A percentile compares a stretch with the other conserved stretches of the same genome.
Evolutionary conservation across 2,329 filamentous ascomycete genomes (phyloP).

Genomic region (Clonostachys chloroleuca): DNA sequence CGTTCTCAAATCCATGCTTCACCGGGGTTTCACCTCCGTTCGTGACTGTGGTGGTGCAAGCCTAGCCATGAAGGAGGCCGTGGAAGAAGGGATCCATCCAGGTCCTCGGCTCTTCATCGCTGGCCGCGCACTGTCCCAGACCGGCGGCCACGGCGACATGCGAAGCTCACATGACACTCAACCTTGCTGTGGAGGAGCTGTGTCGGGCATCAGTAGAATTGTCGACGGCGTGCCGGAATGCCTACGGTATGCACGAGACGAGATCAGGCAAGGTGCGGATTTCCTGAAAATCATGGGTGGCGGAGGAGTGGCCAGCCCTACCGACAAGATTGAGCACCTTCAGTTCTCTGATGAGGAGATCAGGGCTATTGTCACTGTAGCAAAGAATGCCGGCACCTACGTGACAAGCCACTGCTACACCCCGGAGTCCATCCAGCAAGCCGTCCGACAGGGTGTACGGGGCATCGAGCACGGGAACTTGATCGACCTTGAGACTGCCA

Average conservation of each 20-base stretch:
- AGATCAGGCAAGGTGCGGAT: conserved; percentile 50
- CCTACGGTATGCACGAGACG: conserved; percentile 43
- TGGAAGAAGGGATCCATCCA: conserved; percentile 48
- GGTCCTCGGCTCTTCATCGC: conserved; percentile 53
- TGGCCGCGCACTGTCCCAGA: conserved; percentile 48
- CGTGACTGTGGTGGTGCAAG: conserved; percentile 55
- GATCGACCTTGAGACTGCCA: conserved; percentile 34
- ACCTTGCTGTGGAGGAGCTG: conserved; percentile 34
- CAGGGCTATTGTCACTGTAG: conserved; percentile 44
- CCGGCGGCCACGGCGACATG: conserved; percentile 50
- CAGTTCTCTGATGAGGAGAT: conserved; percentile 57
- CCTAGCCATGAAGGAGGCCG: conserved; percentile 49
- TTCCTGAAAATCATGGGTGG: conserved; percentile 60
- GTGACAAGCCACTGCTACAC: conserved; percentile 58
- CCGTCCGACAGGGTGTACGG: conserved; percentile 47
- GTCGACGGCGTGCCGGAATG: conserved; percentile 52
- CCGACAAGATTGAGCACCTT: conserved; percentile 44
- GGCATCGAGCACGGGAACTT: conserved; percentile 47
- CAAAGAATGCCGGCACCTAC: conserved; percentile 41
- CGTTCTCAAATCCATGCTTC: conserved; percentile 42
- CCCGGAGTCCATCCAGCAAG: conserved; percentile 45
- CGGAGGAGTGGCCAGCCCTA: conserved; percentile 52
- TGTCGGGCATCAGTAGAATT: conserved; percentile 29
- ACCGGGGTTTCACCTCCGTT: conserved; percentile 52
- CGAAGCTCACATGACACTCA: conserved; percentile 25